Base-by-base conservation (phyloP, 2,329 filamentous ascomycete species). In the Xylariaceae sp. region DNA sequence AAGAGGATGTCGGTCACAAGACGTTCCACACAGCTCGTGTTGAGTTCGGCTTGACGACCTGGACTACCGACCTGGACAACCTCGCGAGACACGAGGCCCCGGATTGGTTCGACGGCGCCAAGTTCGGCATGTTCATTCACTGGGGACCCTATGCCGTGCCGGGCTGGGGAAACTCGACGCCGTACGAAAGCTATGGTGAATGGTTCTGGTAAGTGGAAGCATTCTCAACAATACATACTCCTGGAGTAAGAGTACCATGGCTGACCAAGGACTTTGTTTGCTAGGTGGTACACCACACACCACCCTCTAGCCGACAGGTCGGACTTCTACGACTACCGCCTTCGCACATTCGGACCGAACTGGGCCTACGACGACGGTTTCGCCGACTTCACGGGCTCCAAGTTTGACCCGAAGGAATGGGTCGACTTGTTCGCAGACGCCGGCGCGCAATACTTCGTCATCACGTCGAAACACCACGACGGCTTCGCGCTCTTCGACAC, bases 71-170 rank as follows among this genome's bases (percentile, higher is more conserved):
- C 7, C 53, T 72, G 0, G 66, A 70, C 8, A 76, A 72, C 58
- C 68, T 78, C 2, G 69, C 71, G 1, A 68, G 67, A 15, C 76
- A 78, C 51, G 73, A 74, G 66, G 75, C 76, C 11, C 81, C 81
- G 0, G 72, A 75, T 4, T 85, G 82, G 82, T 85, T 77, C 63
- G 75, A 81, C 56, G 74, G 77, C 48, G 78, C 74, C 18, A 85
- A 86, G 59, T 85, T 75, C 61, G 82, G 83, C 0, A 85, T 85
- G 44, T 85, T 86, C 65, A 81, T 85, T 47, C 82, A 85, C 61
- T 85, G 82, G 80, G 82, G 82, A 0, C 72, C 77, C 0, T 85
- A 83, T 63, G 70, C 80, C 0, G 81, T 84, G 0, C 78, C 82
- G 0, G 81, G 77, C 2, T 85, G 82, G 81, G 82, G 82, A 2